phyloP scores from a whole-genome alignment of 1,284 basidiomycete genomes.

The Cutaneotrichosporon sp. region DNA sequence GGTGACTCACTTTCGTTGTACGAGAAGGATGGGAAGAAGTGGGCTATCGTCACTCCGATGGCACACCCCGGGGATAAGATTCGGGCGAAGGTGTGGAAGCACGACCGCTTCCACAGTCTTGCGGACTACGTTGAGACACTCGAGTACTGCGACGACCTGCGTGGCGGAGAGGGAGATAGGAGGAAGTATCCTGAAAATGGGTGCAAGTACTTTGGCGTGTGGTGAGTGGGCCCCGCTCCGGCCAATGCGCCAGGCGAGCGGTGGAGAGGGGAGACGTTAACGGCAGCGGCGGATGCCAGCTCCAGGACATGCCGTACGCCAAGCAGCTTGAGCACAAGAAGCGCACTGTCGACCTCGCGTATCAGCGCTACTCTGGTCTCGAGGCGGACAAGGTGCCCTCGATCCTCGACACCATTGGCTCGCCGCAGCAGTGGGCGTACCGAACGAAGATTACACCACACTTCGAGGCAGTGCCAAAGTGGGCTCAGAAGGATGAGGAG shows the following conservation, averaged over 20 bases:
- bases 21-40: conserved; percentile 50
- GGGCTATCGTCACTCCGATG: conserved; percentile 77
- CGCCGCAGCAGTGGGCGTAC: conserved; percentile 84
- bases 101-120: conserved; percentile 60
- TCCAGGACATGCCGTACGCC: conserved; percentile 80
- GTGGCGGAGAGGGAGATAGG: conserved; percentile 56
- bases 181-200: conserved; percentile 41
- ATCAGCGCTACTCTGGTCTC: conserved; percentile 68
- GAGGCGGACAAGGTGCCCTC: conserved; percentile 55
- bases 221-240: conserved; percentile 46
- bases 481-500: conserved; percentile 11
- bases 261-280: neutral
- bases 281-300: conserved; percentile 46
- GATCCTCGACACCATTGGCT: conserved; percentile 72
- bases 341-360: conserved; percentile 81
- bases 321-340: conserved; percentile 81
- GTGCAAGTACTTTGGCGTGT: conserved; percentile 82
- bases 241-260: too few species aligned
- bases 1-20: conserved; percentile 28
- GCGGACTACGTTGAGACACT: conserved; percentile 71
- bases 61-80: conserved; percentile 75
- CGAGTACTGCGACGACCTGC: conserved; percentile 59
- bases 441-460: conserved; percentile 97
- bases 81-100: conserved; percentile 63
- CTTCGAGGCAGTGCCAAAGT: conserved; percentile 73